A percentile compares a stretch with the other conserved stretches of the same genome.
These are phyloP conservation scores for Berkeleyomyces basicola DNA, from an alignment of 2,329 filamentous ascomycete genomes.

Conservation along the genomic window DNA sequence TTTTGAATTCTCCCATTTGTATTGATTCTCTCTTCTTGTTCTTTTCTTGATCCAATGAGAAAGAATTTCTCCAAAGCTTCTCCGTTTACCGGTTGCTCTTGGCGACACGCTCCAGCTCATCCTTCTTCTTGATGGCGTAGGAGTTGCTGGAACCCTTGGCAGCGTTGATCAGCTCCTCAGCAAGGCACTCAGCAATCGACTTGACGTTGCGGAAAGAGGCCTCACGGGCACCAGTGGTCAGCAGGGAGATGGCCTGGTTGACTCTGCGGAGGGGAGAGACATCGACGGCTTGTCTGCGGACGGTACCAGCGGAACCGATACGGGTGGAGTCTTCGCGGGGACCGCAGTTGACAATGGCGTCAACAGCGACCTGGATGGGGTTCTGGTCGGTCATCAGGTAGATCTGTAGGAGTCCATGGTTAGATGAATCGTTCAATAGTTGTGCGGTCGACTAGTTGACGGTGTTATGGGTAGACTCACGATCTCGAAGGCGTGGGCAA, in stretches of 20 bases:
- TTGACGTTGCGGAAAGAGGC: slow-evolving; percentile 99
- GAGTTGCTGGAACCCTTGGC: slow-evolving; percentile 99
- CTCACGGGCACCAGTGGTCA: slow-evolving; percentile 98
- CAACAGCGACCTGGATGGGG: slow-evolving; percentile 98
- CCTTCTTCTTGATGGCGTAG: slow-evolving; percentile 99
- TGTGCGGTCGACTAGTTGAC: neutral
- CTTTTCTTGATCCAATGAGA: slow-evolving; percentile 20
- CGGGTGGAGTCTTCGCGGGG: slow-evolving; percentile 99
- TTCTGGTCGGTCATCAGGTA: slow-evolving; percentile 99
- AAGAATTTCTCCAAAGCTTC: slow-evolving; percentile 19
- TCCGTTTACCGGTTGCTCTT: slow-evolving; percentile 97
- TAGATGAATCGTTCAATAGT: slow-evolving; percentile 16
- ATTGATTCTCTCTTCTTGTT: slow-evolving; percentile 15
- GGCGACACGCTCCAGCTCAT: slow-evolving; percentile 99
- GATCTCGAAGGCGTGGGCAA: slow-evolving; percentile 98
- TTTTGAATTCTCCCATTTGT: slow-evolving; percentile 15
- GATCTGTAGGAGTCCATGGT: slow-evolving; percentile 43
- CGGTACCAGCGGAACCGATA: slow-evolving; percentile 98
- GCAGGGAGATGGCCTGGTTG: slow-evolving; percentile 98
- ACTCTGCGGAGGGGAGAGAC: slow-evolving; percentile 97
- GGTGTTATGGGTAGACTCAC: slow-evolving; percentile 41
- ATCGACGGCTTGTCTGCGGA: slow-evolving; percentile 99
- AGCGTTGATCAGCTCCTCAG: slow-evolving; percentile 99
- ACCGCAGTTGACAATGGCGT: slow-evolving; percentile 99
- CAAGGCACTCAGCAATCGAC: slow-evolving; percentile 97